Base-by-base conservation (phyloP, 257 asterid genomes). In the Leptodermis oblonga region DNA sequence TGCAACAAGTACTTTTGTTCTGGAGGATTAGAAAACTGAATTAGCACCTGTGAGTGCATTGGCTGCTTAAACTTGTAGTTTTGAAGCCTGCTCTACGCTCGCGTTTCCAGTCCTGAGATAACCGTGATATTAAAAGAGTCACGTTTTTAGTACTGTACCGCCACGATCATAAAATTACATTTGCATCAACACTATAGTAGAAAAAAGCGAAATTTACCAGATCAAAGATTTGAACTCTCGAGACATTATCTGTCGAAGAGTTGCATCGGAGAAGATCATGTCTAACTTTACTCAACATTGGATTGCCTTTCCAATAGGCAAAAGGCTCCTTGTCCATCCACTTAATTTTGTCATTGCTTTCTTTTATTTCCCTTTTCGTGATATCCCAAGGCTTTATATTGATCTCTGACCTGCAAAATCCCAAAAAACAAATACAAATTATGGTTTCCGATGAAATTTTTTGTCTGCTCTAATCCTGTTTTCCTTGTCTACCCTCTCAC, bases 291-390 rank as follows among this genome's bases (percentile, higher is more conserved):
- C 95, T 82, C 30, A 89, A 66, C 22, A 30, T 51, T 14, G 59
- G 46, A 59, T 84, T 89, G 10, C 98, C 98, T 81, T 76, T 87
- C 98, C 98, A 92, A 30, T 72, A 92, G n/a, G 98, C 98, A 67
- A 85, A 85, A 37, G 98, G 90, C 68, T 85, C 86, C 68, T 95
- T 81, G 2, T 92, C 87, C 39, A 71, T 68, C 98, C 98, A 92
- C 74, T 80, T 76, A 46, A 84, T 74, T 62, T 75, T 76, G 37
- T 33, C 52, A 73, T 83, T 85, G 15, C 81, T 83, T 80, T 85
- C 83, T 79, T 75, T 64, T 51, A 92, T 77, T 4, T 88, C 96
- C 79, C 77, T 76, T 72, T 82, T 86, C 82, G 86, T 68, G 69
- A 69, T 71, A 7, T 85, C 84, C 98, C 98, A 92, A 23, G 97